Percentiles rank a stretch among this genome's conserved stretches.
Evolutionary conservation across 371 early-diverging fungal genomes (phyloP).

Genomic region (Mucor indicus): DNA sequence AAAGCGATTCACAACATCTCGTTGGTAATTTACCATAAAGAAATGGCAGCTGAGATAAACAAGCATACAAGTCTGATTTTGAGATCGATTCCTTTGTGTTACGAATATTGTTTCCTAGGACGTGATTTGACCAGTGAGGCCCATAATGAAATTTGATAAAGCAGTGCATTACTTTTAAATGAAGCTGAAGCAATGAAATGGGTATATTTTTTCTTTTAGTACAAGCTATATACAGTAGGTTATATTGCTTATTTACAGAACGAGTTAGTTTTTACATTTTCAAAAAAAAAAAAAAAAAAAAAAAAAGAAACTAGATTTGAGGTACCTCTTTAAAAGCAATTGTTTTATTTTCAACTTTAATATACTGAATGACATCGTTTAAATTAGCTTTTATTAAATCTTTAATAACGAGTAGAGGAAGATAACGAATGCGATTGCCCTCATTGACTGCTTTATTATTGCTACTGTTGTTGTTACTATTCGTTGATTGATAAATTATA

Average conservation of each 20-base stretch:
- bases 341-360: conserved; percentile 27
- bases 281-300: not conserved
- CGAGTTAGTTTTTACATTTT: not conserved
- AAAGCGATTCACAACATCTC: conserved; percentile 21
- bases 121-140: conserved; percentile 33
- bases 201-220: conserved; percentile 24
- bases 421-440: conserved; percentile 30
- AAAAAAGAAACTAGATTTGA: not conserved
- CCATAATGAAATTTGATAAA: conserved; percentile 43
- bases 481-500: conserved; percentile 33
- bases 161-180: conserved; percentile 32
- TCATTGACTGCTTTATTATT: conserved; percentile 13
- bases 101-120: conserved; percentile 16
- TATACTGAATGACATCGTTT: conserved; percentile 37
- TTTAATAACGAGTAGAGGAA: conserved; percentile 43
- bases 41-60: conserved; percentile 28
- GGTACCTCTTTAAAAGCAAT: conserved; percentile 45
- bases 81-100: conserved; percentile 4
- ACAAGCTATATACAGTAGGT: conserved; percentile 30
- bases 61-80: conserved; percentile 10
- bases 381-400: conserved; percentile 43
- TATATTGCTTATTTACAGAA: conserved; percentile 17
- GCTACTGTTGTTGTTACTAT: conserved; percentile 1
- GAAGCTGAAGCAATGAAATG: conserved; percentile 27
- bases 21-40: conserved; percentile 11